These are phyloP conservation scores for Phanerochaete carnosa DNA, from an alignment of 768 basidiomycete genomes.

Conservation along the genomic window DNA sequence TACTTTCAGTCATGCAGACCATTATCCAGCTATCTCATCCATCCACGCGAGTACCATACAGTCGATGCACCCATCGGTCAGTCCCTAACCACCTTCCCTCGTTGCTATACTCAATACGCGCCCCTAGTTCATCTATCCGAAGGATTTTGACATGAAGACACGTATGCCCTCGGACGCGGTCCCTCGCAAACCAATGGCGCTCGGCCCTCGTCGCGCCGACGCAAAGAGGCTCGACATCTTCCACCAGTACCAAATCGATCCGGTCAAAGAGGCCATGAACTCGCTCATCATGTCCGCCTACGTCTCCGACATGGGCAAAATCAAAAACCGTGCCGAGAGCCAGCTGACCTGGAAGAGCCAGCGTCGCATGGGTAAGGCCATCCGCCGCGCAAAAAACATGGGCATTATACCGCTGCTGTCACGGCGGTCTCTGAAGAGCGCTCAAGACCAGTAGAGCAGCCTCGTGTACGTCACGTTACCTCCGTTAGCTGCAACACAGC, in stretches of 20 bases:
- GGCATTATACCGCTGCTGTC: constrained; percentile 63
- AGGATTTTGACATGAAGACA: constrained; percentile 38
- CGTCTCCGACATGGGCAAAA: constrained; percentile 78
- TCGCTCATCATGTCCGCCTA: constrained; percentile 52
- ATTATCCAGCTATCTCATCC: neutral
- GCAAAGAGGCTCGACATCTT: constrained; percentile 66
- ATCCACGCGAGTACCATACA: neutral
- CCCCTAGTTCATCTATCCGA: constrained; percentile 33
- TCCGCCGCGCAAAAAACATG: constrained; percentile 89
- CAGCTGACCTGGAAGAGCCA: constrained; percentile 77
- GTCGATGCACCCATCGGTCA: neutral
- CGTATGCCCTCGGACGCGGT: constrained; percentile 20
- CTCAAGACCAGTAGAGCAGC: too few species aligned
- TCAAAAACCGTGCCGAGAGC: constrained; percentile 65
- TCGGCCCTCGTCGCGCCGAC: constrained; percentile 54
- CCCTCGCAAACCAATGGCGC: constrained; percentile 29
- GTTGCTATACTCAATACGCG: neutral
- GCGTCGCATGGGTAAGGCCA: constrained; percentile 75
- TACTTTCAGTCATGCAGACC: neutral
- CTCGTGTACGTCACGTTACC: too few species aligned
- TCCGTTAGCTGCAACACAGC: neutral
- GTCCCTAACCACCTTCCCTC: neutral
- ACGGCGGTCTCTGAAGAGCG: neutral
- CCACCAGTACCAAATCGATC: constrained; percentile 69
- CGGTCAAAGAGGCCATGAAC: constrained; percentile 66